These are phyloP conservation scores for Atkinsonella hypoxylon DNA, from an alignment of 2,329 filamentous ascomycete species.

Conservation along the genomic window DNA sequence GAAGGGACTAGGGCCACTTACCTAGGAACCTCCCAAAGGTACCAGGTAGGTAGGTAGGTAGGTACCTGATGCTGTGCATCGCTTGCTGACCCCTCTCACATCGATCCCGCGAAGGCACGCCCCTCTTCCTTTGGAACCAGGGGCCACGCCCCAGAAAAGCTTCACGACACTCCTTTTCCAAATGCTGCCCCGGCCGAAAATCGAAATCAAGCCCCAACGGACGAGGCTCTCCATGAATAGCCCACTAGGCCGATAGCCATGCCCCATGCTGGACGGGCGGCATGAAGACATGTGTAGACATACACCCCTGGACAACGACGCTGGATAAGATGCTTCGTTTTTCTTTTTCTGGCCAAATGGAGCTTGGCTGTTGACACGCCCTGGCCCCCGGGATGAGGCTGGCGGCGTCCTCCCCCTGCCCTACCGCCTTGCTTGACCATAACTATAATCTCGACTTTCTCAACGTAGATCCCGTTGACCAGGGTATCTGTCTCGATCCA, in stretches of 20 bases:
- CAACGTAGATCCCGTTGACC: slow-evolving; percentile 8
- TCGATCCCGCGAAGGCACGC: background rate
- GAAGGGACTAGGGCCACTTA: background rate
- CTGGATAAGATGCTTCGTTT: background rate
- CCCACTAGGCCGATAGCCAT: slow-evolving; percentile 6
- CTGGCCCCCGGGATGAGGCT: slow-evolving; percentile 11
- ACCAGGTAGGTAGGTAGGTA: too few relatives aligned
- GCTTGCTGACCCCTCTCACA: background rate
- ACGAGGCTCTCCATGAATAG: slow-evolving; percentile 7
- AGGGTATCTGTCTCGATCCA: slow-evolving; percentile 4
- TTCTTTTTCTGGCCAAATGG: background rate
- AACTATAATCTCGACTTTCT: slow-evolving; percentile 4
- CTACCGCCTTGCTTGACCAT: slow-evolving; percentile 5
- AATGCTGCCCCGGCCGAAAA: background rate
- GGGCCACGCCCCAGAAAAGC: background rate
- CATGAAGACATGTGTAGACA: background rate
- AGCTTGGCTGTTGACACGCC: slow-evolving; percentile 1
- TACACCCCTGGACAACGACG: background rate
- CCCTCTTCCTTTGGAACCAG: background rate
- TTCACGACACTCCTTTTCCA: background rate
- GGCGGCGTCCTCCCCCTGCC: slow-evolving; percentile 5
- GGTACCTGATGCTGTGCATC: background rate
- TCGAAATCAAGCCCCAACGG: background rate
- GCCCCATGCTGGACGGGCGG: slow-evolving; percentile 4
- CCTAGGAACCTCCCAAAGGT: too few relatives aligned